A percentile compares a stretch with the other conserved stretches of the same genome.
These are phyloP conservation scores for Solanum corneliomulleri DNA, from an alignment of 257 asterid genomes.

Conservation along the genomic window DNA sequence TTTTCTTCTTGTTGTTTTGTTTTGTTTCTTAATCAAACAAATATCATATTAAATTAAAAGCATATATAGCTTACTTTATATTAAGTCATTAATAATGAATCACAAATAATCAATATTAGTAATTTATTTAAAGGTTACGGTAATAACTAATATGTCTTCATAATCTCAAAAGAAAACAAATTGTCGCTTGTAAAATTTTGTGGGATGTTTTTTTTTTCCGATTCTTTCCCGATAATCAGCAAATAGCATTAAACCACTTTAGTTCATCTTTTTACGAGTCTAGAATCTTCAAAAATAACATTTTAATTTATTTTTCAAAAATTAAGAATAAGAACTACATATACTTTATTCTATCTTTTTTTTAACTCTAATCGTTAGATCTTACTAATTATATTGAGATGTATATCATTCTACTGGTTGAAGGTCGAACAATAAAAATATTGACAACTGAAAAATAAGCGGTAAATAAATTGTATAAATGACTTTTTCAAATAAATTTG, in stretches of 20 bases:
- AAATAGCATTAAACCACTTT: neutral
- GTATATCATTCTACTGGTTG: neutral
- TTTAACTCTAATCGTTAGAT: neutral
- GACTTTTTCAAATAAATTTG: neutral
- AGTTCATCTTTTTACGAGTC: neutral
- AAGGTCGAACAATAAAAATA: neutral
- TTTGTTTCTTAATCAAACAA: neutral
- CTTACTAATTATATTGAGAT: neutral
- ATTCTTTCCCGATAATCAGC: neutral
- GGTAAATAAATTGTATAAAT: neutral
- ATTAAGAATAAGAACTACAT: neutral
- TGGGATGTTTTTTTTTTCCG: neutral
- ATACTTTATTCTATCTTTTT: neutral
- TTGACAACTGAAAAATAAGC: neutral
- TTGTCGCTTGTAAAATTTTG: neutral
- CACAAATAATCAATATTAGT: neutral
- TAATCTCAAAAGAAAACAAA: neutral
- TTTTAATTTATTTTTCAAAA: no score
- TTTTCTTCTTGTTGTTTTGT: neutral
- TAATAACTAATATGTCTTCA: neutral
- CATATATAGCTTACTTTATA: neutral
- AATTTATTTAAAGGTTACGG: neutral
- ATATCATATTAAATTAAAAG: neutral
- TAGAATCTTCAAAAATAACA: no score
- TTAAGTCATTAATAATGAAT: neutral